Evolutionary conservation across 163 green algal genomes (phyloP).

Genomic region (Chlorella variabilis): DNA sequence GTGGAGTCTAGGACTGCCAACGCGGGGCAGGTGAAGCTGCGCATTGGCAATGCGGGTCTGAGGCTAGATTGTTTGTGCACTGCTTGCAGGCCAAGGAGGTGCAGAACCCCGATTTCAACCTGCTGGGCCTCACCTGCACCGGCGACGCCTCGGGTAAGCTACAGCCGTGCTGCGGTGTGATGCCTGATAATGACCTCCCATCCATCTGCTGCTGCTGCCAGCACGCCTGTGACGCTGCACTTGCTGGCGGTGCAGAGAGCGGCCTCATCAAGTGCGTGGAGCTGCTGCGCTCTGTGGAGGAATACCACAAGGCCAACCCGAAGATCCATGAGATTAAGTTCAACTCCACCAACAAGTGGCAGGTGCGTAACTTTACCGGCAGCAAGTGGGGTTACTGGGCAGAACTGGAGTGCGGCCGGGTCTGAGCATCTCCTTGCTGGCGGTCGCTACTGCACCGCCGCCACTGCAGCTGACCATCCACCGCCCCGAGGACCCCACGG

Average conservation of each 20-base stretch:
- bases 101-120: conserved; percentile 74
- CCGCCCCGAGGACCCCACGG: conserved; percentile 49
- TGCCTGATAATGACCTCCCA: no score
- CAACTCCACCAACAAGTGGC: conserved; percentile 89
- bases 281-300: conserved; percentile 61
- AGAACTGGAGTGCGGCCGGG: no score
- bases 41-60: no score
- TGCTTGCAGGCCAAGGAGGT: conserved; percentile 57
- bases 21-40: no score
- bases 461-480: conserved; percentile 70
- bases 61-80: neutral
- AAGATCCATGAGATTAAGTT: conserved; percentile 91
- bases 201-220: neutral
- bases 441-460: no score
- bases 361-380: no score
- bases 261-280: conserved; percentile 78
- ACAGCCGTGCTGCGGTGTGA: neutral
- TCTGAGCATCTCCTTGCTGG: no score
- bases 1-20: no score
- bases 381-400: no score
- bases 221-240: neutral
- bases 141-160: conserved; percentile 65
- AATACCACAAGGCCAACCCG: conserved; percentile 64
- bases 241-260: conserved; percentile 64
- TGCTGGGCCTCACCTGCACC: conserved; percentile 67